phyloP scores from a whole-genome alignment of 2,329 filamentous ascomycete species.

The Calycina herbarum region DNA sequence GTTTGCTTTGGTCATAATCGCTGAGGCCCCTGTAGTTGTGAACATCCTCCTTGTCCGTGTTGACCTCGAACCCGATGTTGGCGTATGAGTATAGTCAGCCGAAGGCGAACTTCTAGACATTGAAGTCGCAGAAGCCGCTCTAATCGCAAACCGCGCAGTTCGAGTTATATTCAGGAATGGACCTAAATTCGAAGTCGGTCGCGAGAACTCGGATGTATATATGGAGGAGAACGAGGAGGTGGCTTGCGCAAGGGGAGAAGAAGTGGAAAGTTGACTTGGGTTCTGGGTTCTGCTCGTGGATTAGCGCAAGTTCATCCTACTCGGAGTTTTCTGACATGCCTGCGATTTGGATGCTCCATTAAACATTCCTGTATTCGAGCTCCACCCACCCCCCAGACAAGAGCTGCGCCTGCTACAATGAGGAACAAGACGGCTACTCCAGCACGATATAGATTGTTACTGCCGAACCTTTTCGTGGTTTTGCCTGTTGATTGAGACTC shows the following conservation, averaged over 20 bases:
- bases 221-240: neutral
- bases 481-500: neutral
- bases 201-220: neutral
- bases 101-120: neutral
- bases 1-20: too few species aligned
- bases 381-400: neutral
- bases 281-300: neutral
- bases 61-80: neutral
- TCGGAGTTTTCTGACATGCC: neutral
- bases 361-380: neutral
- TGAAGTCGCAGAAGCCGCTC: neutral
- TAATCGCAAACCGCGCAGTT: neutral
- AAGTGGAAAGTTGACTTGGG: neutral
- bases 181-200: neutral
- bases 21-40: too few species aligned
- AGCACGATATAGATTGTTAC: neutral
- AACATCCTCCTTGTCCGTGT: neutral
- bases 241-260: neutral
- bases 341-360: neutral
- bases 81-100: neutral
- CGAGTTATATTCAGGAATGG: neutral
- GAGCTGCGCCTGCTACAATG: constrained; percentile 1
- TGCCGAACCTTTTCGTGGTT: neutral
- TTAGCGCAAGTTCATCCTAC: neutral
- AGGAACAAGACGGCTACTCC: neutral